Conservation (phyloP, 2,329 filamentous ascomycete genomes). For the Cryphonectria parasitica region DNA sequence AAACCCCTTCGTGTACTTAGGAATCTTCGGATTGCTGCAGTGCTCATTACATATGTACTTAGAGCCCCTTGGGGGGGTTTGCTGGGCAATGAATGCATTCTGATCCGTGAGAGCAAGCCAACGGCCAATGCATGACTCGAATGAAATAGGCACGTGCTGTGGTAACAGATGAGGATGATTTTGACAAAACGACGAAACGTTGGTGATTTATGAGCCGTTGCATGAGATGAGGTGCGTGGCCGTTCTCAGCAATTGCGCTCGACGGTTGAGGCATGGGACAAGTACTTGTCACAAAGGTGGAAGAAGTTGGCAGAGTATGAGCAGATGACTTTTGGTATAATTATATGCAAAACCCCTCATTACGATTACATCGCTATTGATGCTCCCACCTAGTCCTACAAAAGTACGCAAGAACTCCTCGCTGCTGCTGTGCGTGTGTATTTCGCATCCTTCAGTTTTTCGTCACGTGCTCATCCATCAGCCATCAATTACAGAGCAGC, state of each 20-base stretch:
- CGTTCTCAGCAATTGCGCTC: background rate
- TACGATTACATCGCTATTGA: constrained; percentile 7
- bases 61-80: background rate
- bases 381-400: background rate
- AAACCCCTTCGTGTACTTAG: no score
- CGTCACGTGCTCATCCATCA: background rate
- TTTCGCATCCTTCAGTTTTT: background rate
- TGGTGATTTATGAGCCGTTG: background rate
- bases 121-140: no score
- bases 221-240: background rate
- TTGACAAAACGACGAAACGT: no score
- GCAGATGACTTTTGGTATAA: background rate
- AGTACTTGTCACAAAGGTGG: background rate
- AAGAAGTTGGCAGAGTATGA: background rate
- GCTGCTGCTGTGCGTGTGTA: background rate
- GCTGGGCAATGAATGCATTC: background rate
- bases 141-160: background rate
- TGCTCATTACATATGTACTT: no score
- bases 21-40: no score
- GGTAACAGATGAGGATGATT: no score
- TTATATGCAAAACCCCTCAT: constrained; percentile 8
- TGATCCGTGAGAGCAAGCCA: background rate
- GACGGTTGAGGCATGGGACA: background rate
- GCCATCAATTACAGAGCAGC: constrained; percentile 15
- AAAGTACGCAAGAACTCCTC: background rate